These are phyloP conservation scores for Diplocarpon rosae DNA, from an alignment of 2,329 filamentous ascomycete genomes.

Conservation along the genomic window DNA sequence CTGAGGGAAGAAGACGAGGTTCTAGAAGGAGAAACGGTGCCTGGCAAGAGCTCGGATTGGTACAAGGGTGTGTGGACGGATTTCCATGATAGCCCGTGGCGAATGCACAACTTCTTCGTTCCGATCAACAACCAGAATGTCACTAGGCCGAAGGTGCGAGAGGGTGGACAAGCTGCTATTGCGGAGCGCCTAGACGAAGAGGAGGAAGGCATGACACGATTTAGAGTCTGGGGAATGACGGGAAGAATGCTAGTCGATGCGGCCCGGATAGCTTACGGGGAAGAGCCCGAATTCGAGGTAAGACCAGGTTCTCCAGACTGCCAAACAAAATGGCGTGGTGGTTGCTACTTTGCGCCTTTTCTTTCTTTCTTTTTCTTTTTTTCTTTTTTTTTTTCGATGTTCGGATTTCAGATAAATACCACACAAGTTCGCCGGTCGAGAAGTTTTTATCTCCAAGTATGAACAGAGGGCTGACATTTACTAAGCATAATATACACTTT, in stretches of 20 bases:
- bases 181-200: slow-evolving; percentile 37
- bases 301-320: background rate
- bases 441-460: background rate
- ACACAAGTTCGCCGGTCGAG: too few species aligned
- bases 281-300: slow-evolving; percentile 72
- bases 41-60: slow-evolving; percentile 42
- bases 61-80: slow-evolving; percentile 75
- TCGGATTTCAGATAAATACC: too few species aligned
- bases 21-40: slow-evolving; percentile 22
- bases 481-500: slow-evolving; percentile 23
- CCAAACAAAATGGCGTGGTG: too few species aligned
- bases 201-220: slow-evolving; percentile 41
- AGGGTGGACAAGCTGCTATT: slow-evolving; percentile 34
- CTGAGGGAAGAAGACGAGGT: slow-evolving; percentile 49
- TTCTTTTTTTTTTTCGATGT: background rate
- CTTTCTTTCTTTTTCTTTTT: too few species aligned
- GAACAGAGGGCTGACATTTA: slow-evolving; percentile 2
- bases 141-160: slow-evolving; percentile 39
- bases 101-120: slow-evolving; percentile 85
- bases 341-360: background rate
- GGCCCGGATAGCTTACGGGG: slow-evolving; percentile 70
- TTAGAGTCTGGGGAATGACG: slow-evolving; percentile 92
- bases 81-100: slow-evolving; percentile 71
- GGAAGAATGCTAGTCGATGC: slow-evolving; percentile 82
- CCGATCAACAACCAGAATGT: slow-evolving; percentile 63